Evolutionary conservation across 2,329 filamentous ascomycete species (phyloP).

Genomic region (Ophiostoma fasciatum): DNA sequence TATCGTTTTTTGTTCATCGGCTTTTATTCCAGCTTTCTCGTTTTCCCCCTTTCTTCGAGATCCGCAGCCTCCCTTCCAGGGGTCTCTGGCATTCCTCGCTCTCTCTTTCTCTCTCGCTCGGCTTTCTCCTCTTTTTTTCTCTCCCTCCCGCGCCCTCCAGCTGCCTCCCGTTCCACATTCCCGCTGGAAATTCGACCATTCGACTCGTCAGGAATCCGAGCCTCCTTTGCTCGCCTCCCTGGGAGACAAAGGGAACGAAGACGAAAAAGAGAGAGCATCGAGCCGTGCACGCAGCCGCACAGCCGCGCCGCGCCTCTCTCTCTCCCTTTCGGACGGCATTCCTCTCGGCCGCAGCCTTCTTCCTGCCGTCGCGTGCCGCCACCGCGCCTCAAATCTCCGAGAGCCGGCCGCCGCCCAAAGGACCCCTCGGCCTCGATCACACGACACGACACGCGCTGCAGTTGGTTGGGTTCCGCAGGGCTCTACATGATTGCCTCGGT

Average conservation of each 20-base stretch:
- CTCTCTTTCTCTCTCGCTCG: not conserved
- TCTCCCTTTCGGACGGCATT: not conserved
- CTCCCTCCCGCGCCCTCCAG: slow-evolving; percentile 2
- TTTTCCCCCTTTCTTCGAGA: slow-evolving; percentile 3
- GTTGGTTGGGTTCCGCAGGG: slow-evolving; percentile 2
- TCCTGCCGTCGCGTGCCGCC: no score
- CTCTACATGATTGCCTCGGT: slow-evolving; percentile 13
- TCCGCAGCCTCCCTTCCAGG: slow-evolving; percentile 2
- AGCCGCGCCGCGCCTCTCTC: no score
- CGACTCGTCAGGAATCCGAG: slow-evolving; percentile 1
- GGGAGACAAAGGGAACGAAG: no score
- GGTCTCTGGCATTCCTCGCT: slow-evolving; percentile 3
- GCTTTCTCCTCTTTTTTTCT: not conserved
- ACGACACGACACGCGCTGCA: not conserved
- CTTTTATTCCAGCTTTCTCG: not conserved
- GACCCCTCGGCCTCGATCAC: not conserved
- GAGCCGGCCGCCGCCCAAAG: no score
- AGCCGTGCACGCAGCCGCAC: no score
- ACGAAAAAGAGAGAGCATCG: no score
- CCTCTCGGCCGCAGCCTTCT: not conserved
- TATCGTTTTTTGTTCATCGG: slow-evolving; percentile 4
- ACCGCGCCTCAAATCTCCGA: no score
- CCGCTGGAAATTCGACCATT: slow-evolving; percentile 2
- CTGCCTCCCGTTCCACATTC: slow-evolving; percentile 7
- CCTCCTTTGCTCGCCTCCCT: slow-evolving; percentile 2